These are phyloP conservation scores for Huntiella omanensis DNA, from an alignment of 2,329 filamentous ascomycete species.

Conservation along the genomic window DNA sequence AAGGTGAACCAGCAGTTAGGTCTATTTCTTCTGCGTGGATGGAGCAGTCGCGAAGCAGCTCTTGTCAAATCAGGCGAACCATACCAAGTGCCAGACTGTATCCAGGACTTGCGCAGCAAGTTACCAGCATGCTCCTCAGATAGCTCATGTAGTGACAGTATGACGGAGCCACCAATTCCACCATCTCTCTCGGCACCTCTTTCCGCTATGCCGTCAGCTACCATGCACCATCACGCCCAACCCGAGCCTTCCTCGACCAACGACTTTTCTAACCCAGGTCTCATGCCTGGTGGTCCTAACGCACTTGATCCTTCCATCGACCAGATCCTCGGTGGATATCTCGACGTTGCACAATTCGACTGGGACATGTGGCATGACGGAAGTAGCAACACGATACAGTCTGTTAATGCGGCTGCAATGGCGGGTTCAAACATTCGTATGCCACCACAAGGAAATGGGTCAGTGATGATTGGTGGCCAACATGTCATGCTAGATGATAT, in stretches of 20 bases:
- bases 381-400: background rate
- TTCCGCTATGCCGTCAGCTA: constrained; percentile 10
- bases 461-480: constrained; percentile 4
- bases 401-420: constrained; percentile 1
- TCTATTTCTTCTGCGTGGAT: constrained; percentile 15
- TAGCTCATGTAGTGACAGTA: constrained; percentile 14
- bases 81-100: constrained; percentile 26
- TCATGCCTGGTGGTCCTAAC: background rate
- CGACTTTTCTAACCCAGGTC: background rate
- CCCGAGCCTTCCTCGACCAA: background rate
- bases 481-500: background rate
- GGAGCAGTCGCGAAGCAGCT: constrained; percentile 29
- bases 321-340: constrained; percentile 24
- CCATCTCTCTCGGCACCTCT: constrained; percentile 8
- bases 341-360: constrained; percentile 25
- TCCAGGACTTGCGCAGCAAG: constrained; percentile 25
- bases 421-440: background rate
- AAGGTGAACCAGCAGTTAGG: constrained; percentile 19
- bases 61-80: constrained; percentile 20
- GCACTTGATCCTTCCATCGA: constrained; percentile 19
- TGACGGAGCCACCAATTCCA: constrained; percentile 7
- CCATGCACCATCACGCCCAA: background rate
- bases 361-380: constrained; percentile 25
- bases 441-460: background rate
- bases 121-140: constrained; percentile 21